Evolutionary conservation across 805 yeast species (phyloP), one percentile per base, ranked within the genome.

Genomic region (Barnettozyma populi): DNA sequence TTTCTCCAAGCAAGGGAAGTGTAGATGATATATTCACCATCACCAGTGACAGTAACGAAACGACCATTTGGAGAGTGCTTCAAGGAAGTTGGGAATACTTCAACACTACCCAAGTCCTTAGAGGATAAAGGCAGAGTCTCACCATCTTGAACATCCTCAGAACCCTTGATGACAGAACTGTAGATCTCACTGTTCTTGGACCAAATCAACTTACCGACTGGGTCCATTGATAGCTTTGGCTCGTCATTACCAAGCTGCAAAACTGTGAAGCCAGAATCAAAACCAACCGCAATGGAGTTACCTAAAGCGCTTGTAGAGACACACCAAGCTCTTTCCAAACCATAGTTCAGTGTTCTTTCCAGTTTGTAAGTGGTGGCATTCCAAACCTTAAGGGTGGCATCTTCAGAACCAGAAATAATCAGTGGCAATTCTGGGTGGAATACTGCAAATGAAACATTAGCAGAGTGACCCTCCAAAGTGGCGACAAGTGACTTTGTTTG

Each of bases 1-100:
- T 92, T 90, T 72, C 99, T 82, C 99, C 99, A 94, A 1, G 98
- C 98, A 60, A 94, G 77, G 2, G 99, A 92, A 2, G 98, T 90
- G 70, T 92, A 94, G 46, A 94, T 84, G 58, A 92, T 88, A 66
- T 89, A 92, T 69, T 94, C 99, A 51, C 97, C 97, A 69, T 94
- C 99, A 63, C 99, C 99, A 41, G 92, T 85, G 43, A 94, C 97
- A 24, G 98, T 86, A 36, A 90, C 97, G 65, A 86, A 94, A 67
- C 97, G 82, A 54, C 99, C 99, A 64, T 94, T 94, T 53, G 98
- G 97, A 40, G 98, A 92, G 68, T 94, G 99, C 43, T 76, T 71
- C 61, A 94, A 75, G 51, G 86, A 77, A 52, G 86, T 85, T 45
- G 99, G 98, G 74, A 83, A 94, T 41, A 92, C 80, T 68, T 94